Evolutionary conservation across 495 filamentous ascomycete species (phyloP).

Genomic region (Xylaria scruposa): DNA sequence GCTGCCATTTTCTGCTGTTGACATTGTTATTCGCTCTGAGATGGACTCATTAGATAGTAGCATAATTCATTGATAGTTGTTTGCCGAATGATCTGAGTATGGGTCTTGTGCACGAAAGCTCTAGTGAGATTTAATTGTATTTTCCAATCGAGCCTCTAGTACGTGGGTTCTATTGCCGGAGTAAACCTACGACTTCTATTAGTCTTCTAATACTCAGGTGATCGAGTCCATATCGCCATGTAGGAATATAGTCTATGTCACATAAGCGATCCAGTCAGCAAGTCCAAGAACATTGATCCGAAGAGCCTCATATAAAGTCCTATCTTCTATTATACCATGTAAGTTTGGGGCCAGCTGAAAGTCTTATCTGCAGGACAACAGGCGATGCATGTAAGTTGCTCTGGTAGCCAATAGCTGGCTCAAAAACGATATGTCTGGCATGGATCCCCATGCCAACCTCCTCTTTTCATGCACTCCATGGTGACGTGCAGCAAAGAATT

Average conservation of each 20-base stretch:
- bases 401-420: background rate
- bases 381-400: background rate
- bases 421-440: background rate
- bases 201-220: background rate
- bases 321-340: background rate
- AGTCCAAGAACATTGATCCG: background rate
- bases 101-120: no score
- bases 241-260: background rate
- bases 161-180: background rate
- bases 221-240: background rate
- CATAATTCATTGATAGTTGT: background rate
- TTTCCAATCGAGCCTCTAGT: background rate
- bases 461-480: background rate
- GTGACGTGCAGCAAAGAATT: background rate
- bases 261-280: background rate
- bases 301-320: background rate
- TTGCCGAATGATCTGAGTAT: background rate
- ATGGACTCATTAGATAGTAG: background rate
- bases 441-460: background rate
- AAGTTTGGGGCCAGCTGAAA: background rate
- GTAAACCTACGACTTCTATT: background rate
- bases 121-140: no score
- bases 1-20: background rate
- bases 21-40: background rate
- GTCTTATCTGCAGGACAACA: background rate